These are phyloP conservation scores for Periglandula ipomoeae DNA, from an alignment of 2,329 filamentous ascomycete species.

Conservation along the genomic window DNA sequence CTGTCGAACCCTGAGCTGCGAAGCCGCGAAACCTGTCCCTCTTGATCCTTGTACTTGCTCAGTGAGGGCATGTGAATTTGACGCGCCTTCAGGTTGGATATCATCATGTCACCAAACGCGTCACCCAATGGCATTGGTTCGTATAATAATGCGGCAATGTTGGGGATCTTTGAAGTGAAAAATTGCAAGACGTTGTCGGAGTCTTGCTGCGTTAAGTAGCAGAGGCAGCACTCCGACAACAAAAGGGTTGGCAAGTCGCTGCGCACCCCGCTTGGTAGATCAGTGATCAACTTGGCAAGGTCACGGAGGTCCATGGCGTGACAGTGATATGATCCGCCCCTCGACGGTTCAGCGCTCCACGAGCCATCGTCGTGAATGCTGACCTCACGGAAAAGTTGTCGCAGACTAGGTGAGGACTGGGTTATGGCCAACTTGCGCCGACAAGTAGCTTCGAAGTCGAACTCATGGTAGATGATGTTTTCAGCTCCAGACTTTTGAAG, in stretches of 20 bases:
- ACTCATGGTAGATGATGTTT: slow-evolving; percentile 71
- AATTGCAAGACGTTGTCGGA: slow-evolving; percentile 56
- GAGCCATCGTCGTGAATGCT: slow-evolving; percentile 21
- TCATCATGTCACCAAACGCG: slow-evolving; percentile 86
- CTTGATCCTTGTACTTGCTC: slow-evolving; percentile 57
- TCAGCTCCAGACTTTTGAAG: slow-evolving; percentile 34
- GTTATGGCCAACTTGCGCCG: slow-evolving; percentile 51
- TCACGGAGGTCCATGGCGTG: slow-evolving; percentile 64
- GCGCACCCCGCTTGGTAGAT: slow-evolving; percentile 27
- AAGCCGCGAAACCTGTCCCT: slow-evolving; percentile 61
- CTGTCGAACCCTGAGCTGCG: slow-evolving; percentile 52
- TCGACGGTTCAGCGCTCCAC: slow-evolving; percentile 33
- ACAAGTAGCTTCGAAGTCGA: slow-evolving; percentile 78
- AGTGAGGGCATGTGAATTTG: slow-evolving; percentile 81
- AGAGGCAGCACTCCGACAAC: slow-evolving; percentile 90
- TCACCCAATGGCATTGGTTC: slow-evolving; percentile 81
- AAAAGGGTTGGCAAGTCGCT: slow-evolving; percentile 66
- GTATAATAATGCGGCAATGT: slow-evolving; percentile 63
- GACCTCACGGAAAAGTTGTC: slow-evolving; percentile 28
- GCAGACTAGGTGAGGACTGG: slow-evolving; percentile 35
- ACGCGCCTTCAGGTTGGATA: slow-evolving; percentile 73
- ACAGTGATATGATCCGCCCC: slow-evolving; percentile 38
- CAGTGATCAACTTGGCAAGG: slow-evolving; percentile 24
- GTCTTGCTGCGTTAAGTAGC: slow-evolving; percentile 65
- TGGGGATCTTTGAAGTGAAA: slow-evolving; percentile 45